Base-by-base conservation (phyloP, 306 rosid genomes). In the Lupinus albus region DNA sequence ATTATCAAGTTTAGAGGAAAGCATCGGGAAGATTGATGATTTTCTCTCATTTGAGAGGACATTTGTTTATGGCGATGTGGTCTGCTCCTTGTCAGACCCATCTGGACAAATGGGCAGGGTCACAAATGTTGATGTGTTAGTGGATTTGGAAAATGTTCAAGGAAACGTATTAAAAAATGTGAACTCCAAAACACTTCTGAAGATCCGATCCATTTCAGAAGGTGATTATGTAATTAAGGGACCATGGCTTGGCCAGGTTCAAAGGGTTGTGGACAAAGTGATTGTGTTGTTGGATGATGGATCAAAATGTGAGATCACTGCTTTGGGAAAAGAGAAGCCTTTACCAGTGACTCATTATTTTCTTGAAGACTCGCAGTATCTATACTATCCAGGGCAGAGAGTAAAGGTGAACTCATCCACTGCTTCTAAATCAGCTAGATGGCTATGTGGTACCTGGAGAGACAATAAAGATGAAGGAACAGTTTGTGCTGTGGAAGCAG, bases 321-420 rank as follows among this genome's bases (percentile, higher is more conserved):
- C 85, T 35, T 77, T 75, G 62, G 92, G 86, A 72, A 87, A 71
- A 61, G 95, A 84, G 30, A 88, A 78, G 80, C 78, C 90, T 70
- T 52, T 78, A 44, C 95, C 99, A 3, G 11, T 85, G 64, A 80
- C 84, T 73, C 83, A 75, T 47, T 81, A 82, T 80, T 65, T 80
- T 53, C 89, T 94, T 56, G 96, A 94, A 67, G 99, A 94, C 75
- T 77, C 80, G 5, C 97, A 88, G 80, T 94, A 77, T 76, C 95
- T 96, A 42, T 90, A 85, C 61, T 94, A 88, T 80, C 99, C 97
- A 30, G 99, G 99, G 55, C 99, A 83, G 78, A 94, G 96, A 85
- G 96, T 94, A 51, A 76, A 76, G 79, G 81, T 91, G 49, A 77
- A 79, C 75, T 80, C 77, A 51, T 82, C 95, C 52, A 72, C 78